Conservation (phyloP, 192 early-diverging fungal species). For the Linnemannia zychae region DNA sequence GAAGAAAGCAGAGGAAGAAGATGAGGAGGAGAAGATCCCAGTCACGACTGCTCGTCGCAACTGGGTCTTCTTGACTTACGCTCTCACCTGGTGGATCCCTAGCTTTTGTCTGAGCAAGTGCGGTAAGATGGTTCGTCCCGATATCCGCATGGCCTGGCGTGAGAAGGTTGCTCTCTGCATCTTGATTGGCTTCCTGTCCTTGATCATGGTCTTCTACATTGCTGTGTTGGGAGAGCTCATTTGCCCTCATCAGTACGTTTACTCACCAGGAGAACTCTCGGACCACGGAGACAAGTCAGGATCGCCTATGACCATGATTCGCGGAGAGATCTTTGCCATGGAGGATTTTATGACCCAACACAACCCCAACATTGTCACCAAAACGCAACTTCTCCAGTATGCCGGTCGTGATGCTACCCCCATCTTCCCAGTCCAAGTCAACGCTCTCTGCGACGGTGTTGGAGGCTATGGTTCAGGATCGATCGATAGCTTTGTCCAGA, state of each 20-base stretch:
- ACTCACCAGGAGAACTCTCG: constrained; percentile 73
- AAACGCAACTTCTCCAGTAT: constrained; percentile 64
- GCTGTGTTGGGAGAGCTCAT: constrained; percentile 80
- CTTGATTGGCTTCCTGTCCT: constrained; percentile 85
- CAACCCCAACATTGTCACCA: constrained; percentile 61
- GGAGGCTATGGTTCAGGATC: constrained; percentile 63
- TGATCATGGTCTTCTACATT: constrained; percentile 88
- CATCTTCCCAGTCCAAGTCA: constrained; percentile 79
- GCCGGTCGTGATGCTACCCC: constrained; percentile 74
- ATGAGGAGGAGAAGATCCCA: constrained; percentile 66
- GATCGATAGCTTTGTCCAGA: constrained; percentile 62
- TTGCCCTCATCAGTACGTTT: constrained; percentile 84
- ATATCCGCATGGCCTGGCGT: constrained; percentile 95
- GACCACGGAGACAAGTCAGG: constrained; percentile 34
- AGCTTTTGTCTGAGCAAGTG: constrained; percentile 71
- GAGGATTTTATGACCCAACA: constrained; percentile 72
- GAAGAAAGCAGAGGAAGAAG: constrained; percentile 56
- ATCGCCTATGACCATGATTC: constrained; percentile 73
- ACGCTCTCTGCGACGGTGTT: constrained; percentile 67
- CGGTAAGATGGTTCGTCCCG: constrained; percentile 83
- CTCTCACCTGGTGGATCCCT: constrained; percentile 90
- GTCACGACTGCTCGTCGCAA: constrained; percentile 72
- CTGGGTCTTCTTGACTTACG: constrained; percentile 90
- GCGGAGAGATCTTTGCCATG: constrained; percentile 88
- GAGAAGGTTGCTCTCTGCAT: constrained; percentile 95